A percentile compares a stretch with the other conserved stretches of the same genome.
phyloP scores from a whole-genome alignment of 2,329 filamentous ascomycete species.

The Fusarium paranaense region DNA sequence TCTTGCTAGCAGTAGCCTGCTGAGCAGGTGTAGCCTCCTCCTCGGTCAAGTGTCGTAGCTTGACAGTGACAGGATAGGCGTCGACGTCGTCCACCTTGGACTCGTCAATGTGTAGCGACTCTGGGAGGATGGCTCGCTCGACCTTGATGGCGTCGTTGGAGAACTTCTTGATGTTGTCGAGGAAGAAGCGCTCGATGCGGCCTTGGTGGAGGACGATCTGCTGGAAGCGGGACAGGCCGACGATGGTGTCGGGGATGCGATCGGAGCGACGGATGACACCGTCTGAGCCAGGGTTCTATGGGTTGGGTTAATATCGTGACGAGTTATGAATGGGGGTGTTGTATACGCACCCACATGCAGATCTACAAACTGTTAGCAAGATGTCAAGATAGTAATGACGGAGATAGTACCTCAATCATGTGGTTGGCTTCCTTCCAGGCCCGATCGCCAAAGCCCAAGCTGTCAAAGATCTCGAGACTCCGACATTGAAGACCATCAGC shows the following conservation, averaged over 20 bases:
- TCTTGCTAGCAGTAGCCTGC: constrained; percentile 8
- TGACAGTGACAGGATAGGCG: constrained; percentile 71
- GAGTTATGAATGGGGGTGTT: not conserved
- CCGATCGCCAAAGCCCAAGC: constrained; percentile 74
- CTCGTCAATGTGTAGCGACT: constrained; percentile 66
- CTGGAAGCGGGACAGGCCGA: constrained; percentile 70
- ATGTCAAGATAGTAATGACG: not conserved
- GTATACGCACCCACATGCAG: not conserved
- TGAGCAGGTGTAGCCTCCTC: constrained; percentile 12
- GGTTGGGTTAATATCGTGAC: not conserved
- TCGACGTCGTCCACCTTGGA: constrained; percentile 59
- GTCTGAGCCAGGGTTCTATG: constrained; percentile 70
- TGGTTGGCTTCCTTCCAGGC: constrained; percentile 76
- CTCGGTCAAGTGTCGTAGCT: constrained; percentile 61
- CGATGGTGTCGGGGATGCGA: constrained; percentile 70
- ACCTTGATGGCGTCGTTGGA: constrained; percentile 55
- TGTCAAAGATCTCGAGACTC: constrained; percentile 76
- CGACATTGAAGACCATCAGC: constrained; percentile 32
- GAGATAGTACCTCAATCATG: constrained; percentile 65
- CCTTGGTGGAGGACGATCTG: constrained; percentile 78
- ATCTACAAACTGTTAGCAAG: constrained; percentile 12
- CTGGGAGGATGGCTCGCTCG: constrained; percentile 70
- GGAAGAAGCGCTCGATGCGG: constrained; percentile 74
- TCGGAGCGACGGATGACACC: constrained; percentile 68
- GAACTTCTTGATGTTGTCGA: constrained; percentile 65